phyloP scores from a whole-genome alignment of 768 basidiomycete genomes.

The Basidioascus undulatus region DNA sequence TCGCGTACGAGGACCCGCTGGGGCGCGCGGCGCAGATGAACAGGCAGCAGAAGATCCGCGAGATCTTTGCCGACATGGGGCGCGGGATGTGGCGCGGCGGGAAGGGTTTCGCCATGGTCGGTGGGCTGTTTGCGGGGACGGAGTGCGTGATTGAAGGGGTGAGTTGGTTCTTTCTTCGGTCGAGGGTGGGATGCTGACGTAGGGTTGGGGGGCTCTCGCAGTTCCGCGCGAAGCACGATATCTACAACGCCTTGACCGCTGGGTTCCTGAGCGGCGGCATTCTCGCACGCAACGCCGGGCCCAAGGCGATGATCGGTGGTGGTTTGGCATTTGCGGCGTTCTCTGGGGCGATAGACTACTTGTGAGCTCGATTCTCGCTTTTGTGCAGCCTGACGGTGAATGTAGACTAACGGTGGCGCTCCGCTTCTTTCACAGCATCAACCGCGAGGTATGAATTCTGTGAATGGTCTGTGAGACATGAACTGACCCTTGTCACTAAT shows the following conservation, averaged over 20 bases:
- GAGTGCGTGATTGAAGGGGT: conserved; percentile 91
- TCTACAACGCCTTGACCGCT: conserved; percentile 65
- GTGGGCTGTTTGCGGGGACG: conserved; percentile 75
- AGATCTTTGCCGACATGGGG: conserved; percentile 85
- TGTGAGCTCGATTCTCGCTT: too few relatives aligned
- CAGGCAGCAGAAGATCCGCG: conserved; percentile 51
- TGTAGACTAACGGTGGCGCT: too few relatives aligned
- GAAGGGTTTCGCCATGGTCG: conserved; percentile 82
- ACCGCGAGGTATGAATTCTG: too few relatives aligned
- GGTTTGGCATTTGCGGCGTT: conserved; percentile 82
- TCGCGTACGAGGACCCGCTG: conserved; percentile 85
- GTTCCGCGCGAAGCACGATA: conserved; percentile 94
- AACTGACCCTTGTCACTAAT: too few relatives aligned
- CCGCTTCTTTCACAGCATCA: too few relatives aligned
- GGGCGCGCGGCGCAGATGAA: conserved; percentile 19
- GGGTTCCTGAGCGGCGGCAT: conserved; percentile 76
- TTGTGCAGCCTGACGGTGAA: too few relatives aligned
- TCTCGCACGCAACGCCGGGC: conserved; percentile 65
- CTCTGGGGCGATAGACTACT: conserved; percentile 74
- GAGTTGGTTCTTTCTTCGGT: conserved; percentile 19
- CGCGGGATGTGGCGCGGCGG: conserved; percentile 71
- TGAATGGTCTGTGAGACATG: too few relatives aligned
- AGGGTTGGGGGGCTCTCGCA: conserved; percentile 15
- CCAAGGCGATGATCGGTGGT: conserved; percentile 64
- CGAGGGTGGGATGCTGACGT: neutral